phyloP scores from a whole-genome alignment of 441 rosid genomes.

The Eutrema salsugineum region DNA sequence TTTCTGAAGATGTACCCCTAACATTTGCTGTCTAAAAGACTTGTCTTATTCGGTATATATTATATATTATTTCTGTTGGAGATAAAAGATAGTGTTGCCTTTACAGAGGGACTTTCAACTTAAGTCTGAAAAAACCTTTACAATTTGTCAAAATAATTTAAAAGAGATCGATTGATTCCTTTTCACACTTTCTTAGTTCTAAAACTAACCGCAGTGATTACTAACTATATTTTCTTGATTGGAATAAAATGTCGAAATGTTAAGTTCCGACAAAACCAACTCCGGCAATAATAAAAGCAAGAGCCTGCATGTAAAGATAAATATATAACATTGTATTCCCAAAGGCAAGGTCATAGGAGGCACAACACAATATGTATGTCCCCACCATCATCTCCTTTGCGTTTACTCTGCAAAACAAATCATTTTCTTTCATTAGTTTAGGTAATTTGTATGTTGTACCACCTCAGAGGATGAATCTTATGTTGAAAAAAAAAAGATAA shows the following conservation, averaged over 20 bases:
- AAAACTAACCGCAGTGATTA: background rate
- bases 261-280: conserved; percentile 29
- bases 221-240: background rate
- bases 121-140: background rate
- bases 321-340: conserved; percentile 34
- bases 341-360: conserved; percentile 30
- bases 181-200: too few relatives aligned
- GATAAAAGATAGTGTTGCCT: background rate
- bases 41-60: background rate
- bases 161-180: background rate
- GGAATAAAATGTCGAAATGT: background rate
- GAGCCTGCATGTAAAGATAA: conserved; percentile 39
- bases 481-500: background rate
- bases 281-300: conserved; percentile 36
- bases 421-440: background rate
- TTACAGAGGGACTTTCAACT: background rate
- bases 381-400: conserved; percentile 37
- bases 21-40: background rate
- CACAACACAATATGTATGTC: conserved; percentile 34
- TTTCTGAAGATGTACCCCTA: background rate
- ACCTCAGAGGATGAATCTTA: background rate
- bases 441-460: background rate
- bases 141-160: background rate
- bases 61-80: background rate
- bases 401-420: conserved; percentile 21